Percentiles rank a stretch among this genome's conserved stretches.
Evolutionary conservation across 352 stramenopile genomes (phyloP).

Genomic region (Pythium folliculosum): DNA sequence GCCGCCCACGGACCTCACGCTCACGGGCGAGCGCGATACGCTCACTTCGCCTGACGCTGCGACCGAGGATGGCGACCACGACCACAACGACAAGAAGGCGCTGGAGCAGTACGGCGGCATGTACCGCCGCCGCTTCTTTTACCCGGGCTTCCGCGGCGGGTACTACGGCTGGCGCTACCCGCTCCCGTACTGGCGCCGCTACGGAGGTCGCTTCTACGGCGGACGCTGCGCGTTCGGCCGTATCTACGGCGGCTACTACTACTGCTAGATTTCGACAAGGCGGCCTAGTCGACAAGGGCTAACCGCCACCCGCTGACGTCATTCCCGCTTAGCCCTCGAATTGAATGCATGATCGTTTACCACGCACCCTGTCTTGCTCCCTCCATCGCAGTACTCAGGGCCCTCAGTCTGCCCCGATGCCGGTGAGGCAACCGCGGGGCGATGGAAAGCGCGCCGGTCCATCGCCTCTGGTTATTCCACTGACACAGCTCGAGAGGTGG

Average conservation of each 20-base stretch:
- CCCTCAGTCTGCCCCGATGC: neutral
- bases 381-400: too few species aligned
- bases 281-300: too few species aligned
- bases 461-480: too few species aligned
- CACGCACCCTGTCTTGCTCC: too few species aligned
- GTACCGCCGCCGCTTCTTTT: slow-evolving; percentile 36
- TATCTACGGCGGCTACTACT: slow-evolving; percentile 41
- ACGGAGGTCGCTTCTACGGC: slow-evolving; percentile 35
- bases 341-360: too few species aligned
- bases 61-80: neutral
- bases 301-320: too few species aligned
- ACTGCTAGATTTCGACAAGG: slow-evolving; percentile 30
- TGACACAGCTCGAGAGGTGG: too few species aligned
- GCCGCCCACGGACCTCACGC: slow-evolving; percentile 8
- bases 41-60: slow-evolving; percentile 12
- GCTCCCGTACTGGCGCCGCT: slow-evolving; percentile 43
- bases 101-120: slow-evolving; percentile 2
- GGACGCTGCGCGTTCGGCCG: slow-evolving; percentile 35
- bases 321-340: too few species aligned
- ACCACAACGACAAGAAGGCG: neutral
- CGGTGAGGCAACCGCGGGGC: too few species aligned
- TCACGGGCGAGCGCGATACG: slow-evolving; percentile 20
- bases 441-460: too few species aligned
- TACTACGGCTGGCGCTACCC: slow-evolving; percentile 48
- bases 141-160: slow-evolving; percentile 32